A percentile compares a stretch with the other conserved stretches of the same genome.
phyloP scores from a whole-genome alignment of 2,329 filamentous ascomycete genomes.

The Ilyonectria mors-panacis region DNA sequence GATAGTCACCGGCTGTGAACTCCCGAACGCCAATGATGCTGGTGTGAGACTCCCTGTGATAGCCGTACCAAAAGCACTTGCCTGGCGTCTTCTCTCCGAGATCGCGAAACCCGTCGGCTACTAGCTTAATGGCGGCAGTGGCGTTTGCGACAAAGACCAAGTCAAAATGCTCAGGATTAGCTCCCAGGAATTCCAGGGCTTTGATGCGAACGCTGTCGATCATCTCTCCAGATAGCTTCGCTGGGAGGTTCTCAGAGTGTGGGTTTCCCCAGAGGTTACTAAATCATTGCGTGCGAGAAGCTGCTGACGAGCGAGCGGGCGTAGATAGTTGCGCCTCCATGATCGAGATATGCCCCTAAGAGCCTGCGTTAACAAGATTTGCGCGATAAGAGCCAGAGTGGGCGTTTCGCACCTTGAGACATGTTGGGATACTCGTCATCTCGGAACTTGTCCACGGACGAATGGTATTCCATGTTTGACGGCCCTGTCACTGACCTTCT shows the following conservation, averaged over 20 bases:
- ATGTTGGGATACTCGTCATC: constrained; percentile 49
- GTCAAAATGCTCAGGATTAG: constrained; percentile 71
- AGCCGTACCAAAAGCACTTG: constrained; percentile 69
- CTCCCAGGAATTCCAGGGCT: constrained; percentile 71
- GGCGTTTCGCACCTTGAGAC: constrained; percentile 41
- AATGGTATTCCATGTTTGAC: constrained; percentile 44
- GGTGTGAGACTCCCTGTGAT: constrained; percentile 74
- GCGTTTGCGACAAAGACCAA: constrained; percentile 75
- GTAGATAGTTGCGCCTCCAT: constrained; percentile 71
- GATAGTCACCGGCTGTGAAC: constrained; percentile 65
- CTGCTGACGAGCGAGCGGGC: constrained; percentile 69
- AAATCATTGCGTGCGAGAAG: constrained; percentile 69
- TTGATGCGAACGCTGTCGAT: constrained; percentile 70
- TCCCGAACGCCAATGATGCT: constrained; percentile 80
- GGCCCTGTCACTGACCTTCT: constrained; percentile 24
- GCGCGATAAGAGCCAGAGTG: not conserved
- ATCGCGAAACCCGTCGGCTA: constrained; percentile 71
- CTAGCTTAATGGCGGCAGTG: constrained; percentile 74
- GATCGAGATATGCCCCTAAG: constrained; percentile 67
- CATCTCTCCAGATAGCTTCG: constrained; percentile 68
- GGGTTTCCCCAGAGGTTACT: constrained; percentile 77
- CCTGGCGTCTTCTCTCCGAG: constrained; percentile 63
- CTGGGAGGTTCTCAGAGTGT: constrained; percentile 74
- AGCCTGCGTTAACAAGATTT: constrained; percentile 18
- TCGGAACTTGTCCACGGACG: constrained; percentile 43